Evolutionary conservation across 2,329 filamentous ascomycete species (phyloP), one percentile per base, ranked within the genome.

Genomic region (Cordyceps farinosa): DNA sequence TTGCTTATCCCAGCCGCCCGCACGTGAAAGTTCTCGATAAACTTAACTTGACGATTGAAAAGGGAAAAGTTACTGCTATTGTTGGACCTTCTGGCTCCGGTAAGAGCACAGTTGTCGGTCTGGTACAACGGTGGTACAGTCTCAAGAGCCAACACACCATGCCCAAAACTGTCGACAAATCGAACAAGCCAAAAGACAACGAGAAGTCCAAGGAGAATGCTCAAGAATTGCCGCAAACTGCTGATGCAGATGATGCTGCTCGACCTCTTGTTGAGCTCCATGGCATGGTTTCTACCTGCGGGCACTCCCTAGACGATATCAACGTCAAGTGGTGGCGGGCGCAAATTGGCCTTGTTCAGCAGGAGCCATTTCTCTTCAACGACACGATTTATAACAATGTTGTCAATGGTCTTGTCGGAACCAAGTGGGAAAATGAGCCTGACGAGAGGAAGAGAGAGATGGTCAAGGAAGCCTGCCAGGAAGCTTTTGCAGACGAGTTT

Each of bases 101-200:
- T 9, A 38, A 38, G 11, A 38, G 34, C 34, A 38, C 34, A 38
- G 11, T 38, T 32, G 84, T 91, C 0, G 88, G 87, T 0, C 75
- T 92, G 2, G 77, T 92, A 3, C 86, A 92, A 70, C 79, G 88
- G 38, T 92, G 88, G 87, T 92, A 92, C 70, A 84, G 85, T 2
- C 77, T 89, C 1, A 77, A 81, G 42, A 77, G 82, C 5, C 80
- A 86, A 64, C 75, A 81, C 61, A 68, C 79, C n/a, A 79, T 86
- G 34, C 79, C 74, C 27, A 74, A 73, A 63, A 68, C 72, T 40
- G 69, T 73, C 61, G 73, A 73, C 64, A 73, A 73, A 66, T 78
- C 73, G 68, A 73, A 74, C 44, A 69, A 71, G 40, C 70, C 74
- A n/a, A 71, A 72, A 29, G 71, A 71, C 0, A 34, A 10, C 67